Base-by-base conservation (phyloP, 2,329 filamentous ascomycete species). In the Pestalotiopsis fici region DNA sequence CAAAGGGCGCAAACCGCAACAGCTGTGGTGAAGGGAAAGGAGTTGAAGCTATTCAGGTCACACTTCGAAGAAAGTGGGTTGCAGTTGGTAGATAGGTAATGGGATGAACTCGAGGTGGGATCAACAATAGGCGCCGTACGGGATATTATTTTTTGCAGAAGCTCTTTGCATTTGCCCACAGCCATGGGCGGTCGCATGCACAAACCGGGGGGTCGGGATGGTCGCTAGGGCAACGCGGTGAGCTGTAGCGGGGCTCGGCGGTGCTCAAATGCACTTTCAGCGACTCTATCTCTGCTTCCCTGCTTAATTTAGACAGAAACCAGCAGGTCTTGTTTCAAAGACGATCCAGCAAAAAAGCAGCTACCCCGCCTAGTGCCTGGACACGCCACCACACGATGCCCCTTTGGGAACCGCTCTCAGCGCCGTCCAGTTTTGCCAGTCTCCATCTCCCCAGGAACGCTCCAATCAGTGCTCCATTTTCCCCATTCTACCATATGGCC, bases 51-150 rank as follows among this genome's bases (percentile, higher is more conserved):
- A 60, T 61, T 66, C 54, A 25, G 54, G 35, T 25, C 21, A 25
- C 37, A 43, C 55, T 35, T 28, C 15, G 64, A 35, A 54, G 64
- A 50, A 18, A 50, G 43, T 50, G 43, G 43, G 43, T 50, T 50
- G 43, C 43, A 50, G 43, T 23, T n/a, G 43, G 43, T 9, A 50
- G 64, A 65, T 50, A 54, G 54, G 64, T 18, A 21, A 39, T 23
- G 35, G 23, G 28, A 35, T 31, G 64, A 61, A 56, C 43, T 59
- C 31, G 23, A 59, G 63, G 55, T 18, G 21, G 23, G 55, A 66
- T 66, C 64, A 66, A 66, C 64, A 66, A 66, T 66, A 66, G 57
- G 28, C 43, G 43, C 43, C 18, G 18, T 4, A 27, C 25, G 56
- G 64, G 35, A 21, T 61, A 61, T 66, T 66, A 55, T 31, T 65